Percentiles rank a stretch among this genome's conserved stretches.
Evolutionary conservation across 2,329 filamentous ascomycete genomes (phyloP).

Genomic region (Botrytis galanthina): DNA sequence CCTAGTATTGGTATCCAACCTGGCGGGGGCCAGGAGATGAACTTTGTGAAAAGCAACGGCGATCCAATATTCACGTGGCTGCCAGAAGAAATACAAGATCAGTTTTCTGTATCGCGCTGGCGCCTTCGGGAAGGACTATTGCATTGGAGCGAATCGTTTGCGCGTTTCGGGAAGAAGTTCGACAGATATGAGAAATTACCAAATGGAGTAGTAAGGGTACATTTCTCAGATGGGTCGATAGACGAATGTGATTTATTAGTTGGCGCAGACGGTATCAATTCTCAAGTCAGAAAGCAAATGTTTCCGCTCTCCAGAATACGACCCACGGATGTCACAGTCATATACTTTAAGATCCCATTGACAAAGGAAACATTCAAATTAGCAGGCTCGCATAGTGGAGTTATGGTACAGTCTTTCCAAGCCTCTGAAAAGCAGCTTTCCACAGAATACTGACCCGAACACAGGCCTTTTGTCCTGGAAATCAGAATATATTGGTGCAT

Average conservation of each 20-base stretch:
- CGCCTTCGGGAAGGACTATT: constrained; percentile 32
- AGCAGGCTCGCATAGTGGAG: constrained; percentile 25
- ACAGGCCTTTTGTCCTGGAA: constrained; percentile 30
- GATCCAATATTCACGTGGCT: constrained; percentile 32
- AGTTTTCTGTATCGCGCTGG: constrained; percentile 33
- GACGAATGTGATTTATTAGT: constrained; percentile 52
- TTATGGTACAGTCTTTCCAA: constrained; percentile 26
- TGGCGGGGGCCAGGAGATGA: constrained; percentile 29
- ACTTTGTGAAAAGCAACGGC: constrained; percentile 32
- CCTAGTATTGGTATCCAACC: constrained; percentile 31
- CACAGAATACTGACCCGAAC: constrained; percentile 8
- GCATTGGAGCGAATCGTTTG: constrained; percentile 26
- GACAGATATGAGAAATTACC: constrained; percentile 33
- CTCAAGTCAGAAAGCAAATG: constrained; percentile 44
- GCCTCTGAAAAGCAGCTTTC: no score
- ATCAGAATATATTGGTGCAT: constrained; percentile 35
- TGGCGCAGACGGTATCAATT: constrained; percentile 55
- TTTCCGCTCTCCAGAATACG: constrained; percentile 29
- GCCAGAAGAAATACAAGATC: constrained; percentile 30
- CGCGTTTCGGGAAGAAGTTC: constrained; percentile 39
- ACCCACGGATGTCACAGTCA: constrained; percentile 28
- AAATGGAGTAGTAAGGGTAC: constrained; percentile 39
- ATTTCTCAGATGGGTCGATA: constrained; percentile 45
- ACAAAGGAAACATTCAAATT: constrained; percentile 29
- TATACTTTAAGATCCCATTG: constrained; percentile 36